Conservation (phyloP, 129 eudicot genomes). For the Calendula officinalis region DNA sequence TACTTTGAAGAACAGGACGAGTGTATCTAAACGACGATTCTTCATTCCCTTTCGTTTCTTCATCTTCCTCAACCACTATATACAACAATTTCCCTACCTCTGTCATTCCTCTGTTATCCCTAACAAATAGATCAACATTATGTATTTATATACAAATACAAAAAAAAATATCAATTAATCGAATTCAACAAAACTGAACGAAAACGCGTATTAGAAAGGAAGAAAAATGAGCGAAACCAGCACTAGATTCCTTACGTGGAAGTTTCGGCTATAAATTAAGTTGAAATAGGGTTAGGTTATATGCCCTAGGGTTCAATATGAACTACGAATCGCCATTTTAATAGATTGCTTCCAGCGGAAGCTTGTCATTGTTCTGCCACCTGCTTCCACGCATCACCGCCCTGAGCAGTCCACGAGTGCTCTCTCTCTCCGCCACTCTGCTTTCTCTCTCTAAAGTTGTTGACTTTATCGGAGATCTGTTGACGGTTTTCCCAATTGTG, state of each 20-base stretch:
- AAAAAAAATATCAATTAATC: too few relatives aligned
- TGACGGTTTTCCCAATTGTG: background rate
- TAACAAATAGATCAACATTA: background rate
- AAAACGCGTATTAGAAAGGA: too few relatives aligned
- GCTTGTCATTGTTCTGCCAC: slow-evolving; percentile 31
- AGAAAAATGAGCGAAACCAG: too few relatives aligned
- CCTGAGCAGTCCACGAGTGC: slow-evolving; percentile 27
- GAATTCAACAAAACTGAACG: too few relatives aligned
- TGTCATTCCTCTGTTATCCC: slow-evolving; percentile 33
- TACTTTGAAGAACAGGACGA: slow-evolving; percentile 79
- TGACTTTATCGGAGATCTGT: slow-evolving; percentile 26
- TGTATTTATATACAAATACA: too few relatives aligned
- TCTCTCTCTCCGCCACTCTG: background rate
- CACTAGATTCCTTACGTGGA: slow-evolving; percentile 11
- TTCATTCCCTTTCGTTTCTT: slow-evolving; percentile 27
- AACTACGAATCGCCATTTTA: background rate
- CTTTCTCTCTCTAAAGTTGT: slow-evolving; percentile 21
- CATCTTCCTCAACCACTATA: slow-evolving; percentile 50
- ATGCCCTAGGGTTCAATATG: too few relatives aligned
- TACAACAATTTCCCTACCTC: slow-evolving; percentile 64
- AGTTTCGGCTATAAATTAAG: background rate
- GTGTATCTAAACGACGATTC: slow-evolving; percentile 72
- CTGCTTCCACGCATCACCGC: slow-evolving; percentile 34
- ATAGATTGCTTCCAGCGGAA: slow-evolving; percentile 2
- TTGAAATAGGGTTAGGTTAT: background rate